Base-by-base conservation (phyloP, 2,329 filamentous ascomycete species). In the Calonectria henricotiae region DNA sequence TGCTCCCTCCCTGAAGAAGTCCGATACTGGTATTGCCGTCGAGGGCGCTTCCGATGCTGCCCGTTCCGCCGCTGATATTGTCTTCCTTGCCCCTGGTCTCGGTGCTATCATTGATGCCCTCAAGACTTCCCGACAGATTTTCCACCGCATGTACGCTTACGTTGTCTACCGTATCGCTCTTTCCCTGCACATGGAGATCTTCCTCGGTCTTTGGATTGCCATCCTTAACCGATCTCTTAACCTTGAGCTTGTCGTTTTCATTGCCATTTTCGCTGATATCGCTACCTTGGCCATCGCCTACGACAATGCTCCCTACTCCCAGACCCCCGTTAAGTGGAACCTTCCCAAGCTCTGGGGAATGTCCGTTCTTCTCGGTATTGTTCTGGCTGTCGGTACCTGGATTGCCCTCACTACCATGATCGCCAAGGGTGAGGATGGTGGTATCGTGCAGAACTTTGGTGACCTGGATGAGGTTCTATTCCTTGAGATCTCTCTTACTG, bases 101-200 rank as follows among this genome's bases (percentile, higher is more conserved):
- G 95, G 94, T 83, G 93, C 94, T 73, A 97, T 97, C 83, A 97
- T 97, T 79, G 94, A 97, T 82, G 94, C 94, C 71, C 89, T 97
- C 77, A 97, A 97, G 87, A 97, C 93, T 75, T 96, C 94, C 37
- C 93, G 95, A 79, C 94, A 97, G 83, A 97, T 98, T 83, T 97
- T 97, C 88, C 94, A 97, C 86, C 94, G 95, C 79, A 97, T 98
- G 94, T 96, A 97, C 86, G 93, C 94, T 70, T 98, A 97, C 86
- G 94, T 98, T 75, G 93, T 97, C 79, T 97, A 97, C 87, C 94
- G 95, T 89, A 97, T 98, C 80, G 94, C 95, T 60, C 86, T 98
- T 79, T 97, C 94, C 17, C 91, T 97, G 74, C 95, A 98, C 83
- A 89, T 97, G 80, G 94, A 96, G 85, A 93, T 97, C 82, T 97